Evolutionary conservation across 176 grass and related monocot genomes (phyloP).

Genomic region (Pontederia crassipes): DNA sequence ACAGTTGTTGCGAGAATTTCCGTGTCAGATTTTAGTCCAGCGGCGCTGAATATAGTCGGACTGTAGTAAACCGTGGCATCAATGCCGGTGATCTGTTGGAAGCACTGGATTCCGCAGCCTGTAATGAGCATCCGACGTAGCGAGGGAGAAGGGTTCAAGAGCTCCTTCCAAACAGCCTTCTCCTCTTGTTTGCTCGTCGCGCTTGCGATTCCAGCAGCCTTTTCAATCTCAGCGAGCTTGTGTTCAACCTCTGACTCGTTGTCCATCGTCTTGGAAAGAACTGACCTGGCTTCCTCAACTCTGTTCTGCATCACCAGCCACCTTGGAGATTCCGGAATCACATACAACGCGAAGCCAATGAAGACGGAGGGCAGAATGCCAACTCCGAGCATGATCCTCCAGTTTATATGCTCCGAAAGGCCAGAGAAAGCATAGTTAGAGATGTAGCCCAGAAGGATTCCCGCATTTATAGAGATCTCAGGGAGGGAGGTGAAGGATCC

Average conservation of each 20-base stretch:
- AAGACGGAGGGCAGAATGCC: constrained; percentile 54
- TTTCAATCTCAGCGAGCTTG: constrained; percentile 51
- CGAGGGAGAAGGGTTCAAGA: constrained; percentile 42
- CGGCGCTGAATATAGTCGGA: constrained; percentile 54
- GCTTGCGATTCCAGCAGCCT: constrained; percentile 17
- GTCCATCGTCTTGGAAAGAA: constrained; percentile 40
- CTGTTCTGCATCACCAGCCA: constrained; percentile 55
- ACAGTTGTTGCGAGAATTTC: constrained; percentile 56
- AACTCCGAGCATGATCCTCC: constrained; percentile 49
- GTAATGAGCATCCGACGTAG: constrained; percentile 45
- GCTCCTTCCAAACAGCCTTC: constrained; percentile 37
- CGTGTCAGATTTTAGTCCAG: constrained; percentile 38
- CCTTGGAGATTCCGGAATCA: constrained; percentile 69
- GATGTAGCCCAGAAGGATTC: constrained; percentile 66
- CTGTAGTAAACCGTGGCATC: constrained; percentile 69
- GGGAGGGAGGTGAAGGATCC: constrained; percentile 55
- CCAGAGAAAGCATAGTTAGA: constrained; percentile 48
- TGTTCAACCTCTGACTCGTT: constrained; percentile 30
- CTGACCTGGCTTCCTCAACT: constrained; percentile 24
- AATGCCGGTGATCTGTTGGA: constrained; percentile 68
- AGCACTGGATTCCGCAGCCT: constrained; percentile 48
- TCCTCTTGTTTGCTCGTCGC: constrained; percentile 8
- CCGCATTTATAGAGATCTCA: constrained; percentile 66
- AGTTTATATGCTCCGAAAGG: constrained; percentile 44
- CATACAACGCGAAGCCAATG: constrained; percentile 43